Evolutionary conservation across 257 asterid species (phyloP).

Genomic region (Nicotiana tomentosiformis): DNA sequence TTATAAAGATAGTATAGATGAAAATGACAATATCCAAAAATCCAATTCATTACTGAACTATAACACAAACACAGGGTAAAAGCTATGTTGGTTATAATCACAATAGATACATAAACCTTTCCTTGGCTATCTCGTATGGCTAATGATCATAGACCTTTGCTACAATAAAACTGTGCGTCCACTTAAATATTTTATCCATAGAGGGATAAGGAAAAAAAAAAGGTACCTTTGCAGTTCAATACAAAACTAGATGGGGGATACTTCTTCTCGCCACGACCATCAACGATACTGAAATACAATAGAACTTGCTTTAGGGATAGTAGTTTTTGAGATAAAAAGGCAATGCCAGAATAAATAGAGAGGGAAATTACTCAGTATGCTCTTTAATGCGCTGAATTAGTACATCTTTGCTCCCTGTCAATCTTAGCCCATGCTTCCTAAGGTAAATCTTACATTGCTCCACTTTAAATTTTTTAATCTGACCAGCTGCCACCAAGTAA

Average conservation of each 20-base stretch:
- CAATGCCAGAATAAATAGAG: background rate
- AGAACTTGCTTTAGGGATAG: background rate
- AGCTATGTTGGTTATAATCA: background rate
- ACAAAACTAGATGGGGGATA: slow-evolving; percentile 76
- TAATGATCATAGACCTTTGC: background rate
- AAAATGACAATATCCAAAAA: background rate
- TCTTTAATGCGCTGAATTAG: slow-evolving; percentile 67
- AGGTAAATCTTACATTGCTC: slow-evolving; percentile 79
- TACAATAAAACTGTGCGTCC: background rate
- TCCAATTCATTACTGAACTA: background rate
- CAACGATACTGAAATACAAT: slow-evolving; percentile 40
- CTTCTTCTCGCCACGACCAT: slow-evolving; percentile 70
- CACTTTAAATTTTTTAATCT: slow-evolving; percentile 56
- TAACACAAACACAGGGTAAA: background rate
- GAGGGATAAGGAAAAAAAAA: background rate
- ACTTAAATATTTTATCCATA: background rate
- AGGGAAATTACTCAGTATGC: slow-evolving; percentile 53
- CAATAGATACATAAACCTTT: background rate
- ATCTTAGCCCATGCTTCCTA: slow-evolving; percentile 72
- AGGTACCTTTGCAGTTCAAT: slow-evolving; percentile 73
- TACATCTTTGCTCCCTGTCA: slow-evolving; percentile 67
- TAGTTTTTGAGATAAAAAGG: background rate
- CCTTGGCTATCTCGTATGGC: background rate
- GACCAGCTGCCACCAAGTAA: slow-evolving; percentile 36
- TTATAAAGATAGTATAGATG: background rate